These are phyloP conservation scores for Sporobolomyces roseus DNA, from an alignment of 768 basidiomycete species.

Conservation along the genomic window DNA sequence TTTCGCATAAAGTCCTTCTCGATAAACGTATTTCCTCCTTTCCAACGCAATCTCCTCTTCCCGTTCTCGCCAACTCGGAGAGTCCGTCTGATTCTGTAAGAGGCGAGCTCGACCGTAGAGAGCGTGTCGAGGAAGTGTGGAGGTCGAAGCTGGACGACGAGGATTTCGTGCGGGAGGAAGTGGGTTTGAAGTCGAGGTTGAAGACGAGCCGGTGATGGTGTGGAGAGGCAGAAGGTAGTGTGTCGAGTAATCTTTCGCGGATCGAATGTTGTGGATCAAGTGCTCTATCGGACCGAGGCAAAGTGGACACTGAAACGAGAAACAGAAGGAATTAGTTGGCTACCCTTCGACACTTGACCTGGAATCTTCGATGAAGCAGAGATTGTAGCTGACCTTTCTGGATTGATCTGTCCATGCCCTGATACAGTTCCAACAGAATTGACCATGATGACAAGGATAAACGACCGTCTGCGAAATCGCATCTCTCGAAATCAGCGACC, in stretches of 20 bases:
- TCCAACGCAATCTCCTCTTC: conserved; percentile 40
- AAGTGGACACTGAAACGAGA: conserved; percentile 33
- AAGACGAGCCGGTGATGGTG: neutral
- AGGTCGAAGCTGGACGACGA: neutral
- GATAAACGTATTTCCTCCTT: conserved; percentile 42
- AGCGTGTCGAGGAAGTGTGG: conserved; percentile 31
- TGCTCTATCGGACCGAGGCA: conserved; percentile 40
- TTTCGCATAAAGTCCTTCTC: conserved; percentile 43
- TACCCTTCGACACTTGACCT: no score
- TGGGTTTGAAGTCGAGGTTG: conserved; percentile 3
- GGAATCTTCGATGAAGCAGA: neutral
- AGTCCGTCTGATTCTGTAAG: neutral
- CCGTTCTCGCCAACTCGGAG: conserved; percentile 30
- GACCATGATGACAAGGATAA: conserved; percentile 33
- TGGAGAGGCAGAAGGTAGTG: conserved; percentile 36
- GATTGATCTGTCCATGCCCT: conserved; percentile 39
- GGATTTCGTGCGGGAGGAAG: neutral
- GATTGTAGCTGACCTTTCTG: conserved; percentile 20
- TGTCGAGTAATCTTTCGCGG: conserved; percentile 27
- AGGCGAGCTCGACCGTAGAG: conserved; percentile 32
- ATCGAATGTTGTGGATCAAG: conserved; percentile 38
- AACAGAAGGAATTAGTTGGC: neutral
- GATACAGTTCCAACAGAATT: conserved; percentile 42
- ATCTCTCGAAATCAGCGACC: neutral
- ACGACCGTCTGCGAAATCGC: conserved; percentile 25